phyloP scores from a whole-genome alignment of 306 rosid genomes.

The Acacia crassicarpa region DNA sequence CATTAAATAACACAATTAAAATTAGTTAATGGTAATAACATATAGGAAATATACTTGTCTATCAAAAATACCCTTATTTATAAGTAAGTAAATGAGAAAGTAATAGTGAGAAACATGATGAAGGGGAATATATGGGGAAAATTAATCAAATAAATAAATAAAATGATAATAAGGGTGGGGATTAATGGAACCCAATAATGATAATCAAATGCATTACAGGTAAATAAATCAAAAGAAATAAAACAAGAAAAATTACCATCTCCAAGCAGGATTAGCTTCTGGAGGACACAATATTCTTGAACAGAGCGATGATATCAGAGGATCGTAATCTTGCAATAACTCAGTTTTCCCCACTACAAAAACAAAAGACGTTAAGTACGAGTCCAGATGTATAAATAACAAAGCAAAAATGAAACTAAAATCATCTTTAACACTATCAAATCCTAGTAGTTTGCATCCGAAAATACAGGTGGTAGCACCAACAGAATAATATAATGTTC shows the following conservation, averaged over 20 bases:
- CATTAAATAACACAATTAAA: too few relatives aligned
- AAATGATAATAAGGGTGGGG: too few relatives aligned
- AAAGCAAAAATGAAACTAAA: conserved; percentile 3
- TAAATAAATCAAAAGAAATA: not conserved
- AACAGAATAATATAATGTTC: not conserved
- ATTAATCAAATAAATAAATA: too few relatives aligned
- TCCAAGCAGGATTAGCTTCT: conserved; percentile 87
- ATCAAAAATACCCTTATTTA: too few relatives aligned
- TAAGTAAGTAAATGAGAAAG: too few relatives aligned
- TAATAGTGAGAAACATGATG: too few relatives aligned
- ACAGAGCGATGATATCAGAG: conserved; percentile 50
- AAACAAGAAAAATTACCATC: conserved; percentile 59
- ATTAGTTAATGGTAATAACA: too few relatives aligned
- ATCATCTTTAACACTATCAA: not conserved
- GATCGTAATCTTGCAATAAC: conserved; percentile 31
- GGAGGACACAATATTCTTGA: conserved; percentile 65
- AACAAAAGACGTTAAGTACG: conserved; percentile 18
- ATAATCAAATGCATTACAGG: not conserved
- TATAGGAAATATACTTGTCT: too few relatives aligned
- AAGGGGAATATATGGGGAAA: too few relatives aligned
- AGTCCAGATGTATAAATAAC: not conserved
- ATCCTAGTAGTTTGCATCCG: not conserved
- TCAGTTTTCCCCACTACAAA: conserved; percentile 41
- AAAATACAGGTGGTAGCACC: not conserved
- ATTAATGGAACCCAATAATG: not conserved